These are phyloP conservation scores for Penicillium psychrosexuale DNA, from an alignment of 2,329 filamentous ascomycete genomes.

Conservation along the genomic window DNA sequence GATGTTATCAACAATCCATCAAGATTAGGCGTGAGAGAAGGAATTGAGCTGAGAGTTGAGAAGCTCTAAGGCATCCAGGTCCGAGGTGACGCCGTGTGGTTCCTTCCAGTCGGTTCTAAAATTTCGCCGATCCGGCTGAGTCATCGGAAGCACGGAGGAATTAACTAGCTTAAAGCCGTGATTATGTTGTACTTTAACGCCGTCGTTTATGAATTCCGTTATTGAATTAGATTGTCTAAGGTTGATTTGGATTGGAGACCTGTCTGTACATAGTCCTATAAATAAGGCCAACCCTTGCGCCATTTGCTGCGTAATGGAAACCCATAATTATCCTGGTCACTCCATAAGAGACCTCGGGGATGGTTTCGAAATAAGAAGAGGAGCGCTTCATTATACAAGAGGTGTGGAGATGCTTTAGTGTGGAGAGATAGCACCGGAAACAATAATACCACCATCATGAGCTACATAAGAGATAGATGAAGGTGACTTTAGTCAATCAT, in stretches of 20 bases:
- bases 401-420: conserved; percentile 11
- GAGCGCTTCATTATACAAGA: conserved; percentile 16
- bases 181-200: background rate
- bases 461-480: conserved; percentile 9
- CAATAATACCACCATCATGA: background rate
- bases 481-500: conserved; percentile 10
- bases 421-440: conserved; percentile 6
- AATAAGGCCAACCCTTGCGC: background rate
- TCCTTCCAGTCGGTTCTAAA: conserved; percentile 25
- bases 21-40: conserved; percentile 13
- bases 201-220: background rate
- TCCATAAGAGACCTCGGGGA: background rate
- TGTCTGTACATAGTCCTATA: background rate
- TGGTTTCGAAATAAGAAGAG: conserved; percentile 3
- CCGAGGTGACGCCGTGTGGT: conserved; percentile 19
- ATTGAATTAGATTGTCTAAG: background rate
- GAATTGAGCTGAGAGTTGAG: conserved; percentile 16
- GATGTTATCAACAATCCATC: conserved; percentile 29
- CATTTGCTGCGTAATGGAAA: conserved; percentile 6
- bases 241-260: background rate
- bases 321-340: background rate
- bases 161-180: conserved; percentile 4
- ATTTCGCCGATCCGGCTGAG: conserved; percentile 38
- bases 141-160: conserved; percentile 25
- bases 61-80: conserved; percentile 24